A percentile compares a stretch with the other conserved stretches of the same genome.
phyloP scores from a whole-genome alignment of 805 yeast genomes.

The Zygoascus biomembranicola region DNA sequence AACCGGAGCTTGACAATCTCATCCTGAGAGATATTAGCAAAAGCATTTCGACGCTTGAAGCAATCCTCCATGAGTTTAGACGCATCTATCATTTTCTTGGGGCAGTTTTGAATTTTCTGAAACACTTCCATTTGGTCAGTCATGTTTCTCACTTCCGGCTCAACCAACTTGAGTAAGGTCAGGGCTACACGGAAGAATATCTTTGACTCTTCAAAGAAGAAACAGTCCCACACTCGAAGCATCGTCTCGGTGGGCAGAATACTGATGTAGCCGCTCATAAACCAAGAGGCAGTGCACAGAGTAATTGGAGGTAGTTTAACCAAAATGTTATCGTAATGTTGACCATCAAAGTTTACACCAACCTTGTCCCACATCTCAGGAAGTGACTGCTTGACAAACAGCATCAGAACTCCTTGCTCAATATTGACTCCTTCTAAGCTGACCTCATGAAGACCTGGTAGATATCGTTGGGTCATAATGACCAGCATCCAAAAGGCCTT shows the following conservation, averaged over 20 bases:
- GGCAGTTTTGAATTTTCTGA: conserved; percentile 77
- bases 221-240: conserved; percentile 87
- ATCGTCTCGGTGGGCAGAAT: conserved; percentile 83
- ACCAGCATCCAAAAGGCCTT: conserved; percentile 93
- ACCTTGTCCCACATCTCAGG: conserved; percentile 70
- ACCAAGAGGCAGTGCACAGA: conserved; percentile 94
- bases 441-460: conserved; percentile 88
- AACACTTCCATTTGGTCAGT: conserved; percentile 55
- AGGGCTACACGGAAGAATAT: conserved; percentile 75
- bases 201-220: conserved; percentile 87
- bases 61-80: conserved; percentile 17
- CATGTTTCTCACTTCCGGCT: conserved; percentile 46
- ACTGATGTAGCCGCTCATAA: conserved; percentile 94
- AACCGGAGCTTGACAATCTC: conserved; percentile 72
- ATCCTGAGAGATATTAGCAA: conserved; percentile 70
- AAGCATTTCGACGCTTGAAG: conserved; percentile 24
- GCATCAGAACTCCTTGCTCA: conserved; percentile 89
- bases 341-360: conserved; percentile 33
- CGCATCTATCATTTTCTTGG: conserved; percentile 46
- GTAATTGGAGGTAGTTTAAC: conserved; percentile 82
- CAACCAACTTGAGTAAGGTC: conserved; percentile 68
- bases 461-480: conserved; percentile 71
- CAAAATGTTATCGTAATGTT: conserved; percentile 41
- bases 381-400: conserved; percentile 73
- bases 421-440: conserved; percentile 89